Evolutionary conservation across 345 rosid genomes (phyloP).

Genomic region (Bruguiera gymnorhiza): DNA sequence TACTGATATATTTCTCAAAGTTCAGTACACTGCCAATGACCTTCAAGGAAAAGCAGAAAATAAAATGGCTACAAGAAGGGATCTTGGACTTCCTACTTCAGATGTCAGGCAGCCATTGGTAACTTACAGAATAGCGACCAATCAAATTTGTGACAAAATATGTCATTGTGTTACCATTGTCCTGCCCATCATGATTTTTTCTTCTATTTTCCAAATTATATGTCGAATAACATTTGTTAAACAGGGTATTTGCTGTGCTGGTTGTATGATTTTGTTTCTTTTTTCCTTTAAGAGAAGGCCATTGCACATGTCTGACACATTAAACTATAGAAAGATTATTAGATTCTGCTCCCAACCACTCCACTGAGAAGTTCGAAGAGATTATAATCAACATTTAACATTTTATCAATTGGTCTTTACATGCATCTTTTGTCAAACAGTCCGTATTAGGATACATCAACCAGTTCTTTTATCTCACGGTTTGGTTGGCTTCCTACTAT

Average conservation of each 20-base stretch:
- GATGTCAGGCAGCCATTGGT: conserved; percentile 75
- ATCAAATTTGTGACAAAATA: neutral
- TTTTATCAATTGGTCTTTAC: too few species aligned
- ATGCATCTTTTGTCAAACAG: too few species aligned
- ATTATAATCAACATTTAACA: too few species aligned
- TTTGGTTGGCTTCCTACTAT: too few species aligned
- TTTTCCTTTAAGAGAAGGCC: too few species aligned
- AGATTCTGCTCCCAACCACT: too few species aligned
- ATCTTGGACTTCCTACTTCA: conserved; percentile 73
- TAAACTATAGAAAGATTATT: too few species aligned
- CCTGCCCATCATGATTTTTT: neutral
- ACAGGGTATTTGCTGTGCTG: neutral
- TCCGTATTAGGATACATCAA: too few species aligned
- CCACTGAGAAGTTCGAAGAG: too few species aligned
- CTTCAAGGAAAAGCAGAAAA: conserved; percentile 88
- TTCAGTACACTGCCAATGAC: conserved; percentile 75
- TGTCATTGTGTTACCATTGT: neutral
- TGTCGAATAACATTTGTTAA: neutral
- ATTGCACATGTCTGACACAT: too few species aligned
- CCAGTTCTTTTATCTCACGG: too few species aligned
- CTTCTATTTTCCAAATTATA: too few species aligned
- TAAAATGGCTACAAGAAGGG: conserved; percentile 58
- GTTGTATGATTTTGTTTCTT: neutral
- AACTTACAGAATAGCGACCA: conserved; percentile 20
- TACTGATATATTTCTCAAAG: conserved; percentile 69